Evolutionary conservation across 305 asterid species (phyloP).

Genomic region (Fraxinus baroniana): DNA sequence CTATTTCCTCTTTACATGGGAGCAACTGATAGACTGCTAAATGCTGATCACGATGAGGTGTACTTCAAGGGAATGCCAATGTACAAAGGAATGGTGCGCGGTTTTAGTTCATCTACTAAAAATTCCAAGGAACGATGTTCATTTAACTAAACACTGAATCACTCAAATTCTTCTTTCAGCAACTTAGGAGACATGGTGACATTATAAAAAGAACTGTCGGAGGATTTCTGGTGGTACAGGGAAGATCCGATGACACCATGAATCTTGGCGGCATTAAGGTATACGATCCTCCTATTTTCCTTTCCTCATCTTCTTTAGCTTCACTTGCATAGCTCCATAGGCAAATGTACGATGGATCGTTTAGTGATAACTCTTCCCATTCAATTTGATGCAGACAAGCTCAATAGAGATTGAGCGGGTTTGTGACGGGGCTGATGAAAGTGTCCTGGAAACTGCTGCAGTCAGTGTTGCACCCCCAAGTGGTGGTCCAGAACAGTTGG

Average conservation of each 20-base stretch:
- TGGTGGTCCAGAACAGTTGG: constrained; percentile 87
- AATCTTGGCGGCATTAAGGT: constrained; percentile 97
- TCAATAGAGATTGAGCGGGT: constrained; percentile 84
- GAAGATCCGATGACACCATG: constrained; percentile 98
- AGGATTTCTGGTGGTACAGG: constrained; percentile 71
- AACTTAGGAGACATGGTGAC: constrained; percentile 94
- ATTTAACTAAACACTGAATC: neutral
- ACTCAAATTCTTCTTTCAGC: constrained; percentile 37
- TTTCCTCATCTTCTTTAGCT: neutral
- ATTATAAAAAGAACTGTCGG: constrained; percentile 68
- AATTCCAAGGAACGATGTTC: neutral
- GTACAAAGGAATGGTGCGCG: constrained; percentile 72
- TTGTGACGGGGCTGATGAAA: constrained; percentile 70
- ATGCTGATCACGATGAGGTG: constrained; percentile 82
- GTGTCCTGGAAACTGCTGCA: constrained; percentile 88
- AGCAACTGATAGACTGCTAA: constrained; percentile 72
- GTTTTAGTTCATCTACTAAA: neutral
- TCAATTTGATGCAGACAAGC: constrained; percentile 58
- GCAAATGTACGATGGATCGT: neutral
- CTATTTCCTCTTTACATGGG: constrained; percentile 76
- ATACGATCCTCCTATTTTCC: constrained; percentile 10
- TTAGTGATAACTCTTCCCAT: neutral
- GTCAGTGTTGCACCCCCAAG: constrained; percentile 62
- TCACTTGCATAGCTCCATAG: neutral
- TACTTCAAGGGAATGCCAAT: constrained; percentile 92